Evolutionary conservation across 177 flowering plant species (phyloP).

Genomic region (Vitis hybrid): DNA sequence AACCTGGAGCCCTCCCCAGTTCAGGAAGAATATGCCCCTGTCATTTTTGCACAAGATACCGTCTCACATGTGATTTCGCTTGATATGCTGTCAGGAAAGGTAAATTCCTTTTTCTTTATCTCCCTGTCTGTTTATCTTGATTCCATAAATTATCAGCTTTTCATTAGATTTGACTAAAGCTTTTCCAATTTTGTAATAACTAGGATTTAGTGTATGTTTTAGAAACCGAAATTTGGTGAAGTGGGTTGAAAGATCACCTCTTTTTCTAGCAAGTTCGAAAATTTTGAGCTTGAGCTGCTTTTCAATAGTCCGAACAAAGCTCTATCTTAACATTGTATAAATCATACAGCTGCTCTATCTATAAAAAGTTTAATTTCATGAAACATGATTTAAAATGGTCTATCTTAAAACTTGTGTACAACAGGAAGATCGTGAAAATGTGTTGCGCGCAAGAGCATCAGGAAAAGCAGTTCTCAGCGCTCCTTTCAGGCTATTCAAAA

Average conservation of each 20-base stretch:
- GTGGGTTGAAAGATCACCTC: not conserved
- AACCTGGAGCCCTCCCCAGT: conserved; percentile 62
- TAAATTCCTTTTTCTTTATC: conserved; percentile 21
- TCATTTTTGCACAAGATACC: conserved; percentile 94
- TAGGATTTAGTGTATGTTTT: no score
- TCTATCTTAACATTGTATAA: not conserved
- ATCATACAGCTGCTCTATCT: not conserved
- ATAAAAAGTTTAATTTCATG: not conserved
- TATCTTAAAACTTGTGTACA: conserved; percentile 5
- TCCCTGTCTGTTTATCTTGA: not conserved
- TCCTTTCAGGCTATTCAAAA: conserved; percentile 80
- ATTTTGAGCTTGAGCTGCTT: not conserved
- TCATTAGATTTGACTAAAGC: not conserved
- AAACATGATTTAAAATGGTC: not conserved
- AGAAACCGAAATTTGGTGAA: no score
- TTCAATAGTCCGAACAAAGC: no score
- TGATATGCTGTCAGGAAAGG: conserved; percentile 92
- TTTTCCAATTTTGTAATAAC: no score
- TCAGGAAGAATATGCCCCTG: conserved; percentile 96
- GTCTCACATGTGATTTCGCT: conserved; percentile 80
- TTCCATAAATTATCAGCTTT: not conserved
- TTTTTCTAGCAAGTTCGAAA: not conserved
- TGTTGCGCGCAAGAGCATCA: conserved; percentile 82
- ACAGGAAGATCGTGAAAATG: conserved; percentile 95
- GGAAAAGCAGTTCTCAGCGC: conserved; percentile 95